Evolutionary conservation across 2,329 filamentous ascomycete genomes (phyloP), one percentile per base, ranked within the genome.

Genomic region (Fusarium equiseti): DNA sequence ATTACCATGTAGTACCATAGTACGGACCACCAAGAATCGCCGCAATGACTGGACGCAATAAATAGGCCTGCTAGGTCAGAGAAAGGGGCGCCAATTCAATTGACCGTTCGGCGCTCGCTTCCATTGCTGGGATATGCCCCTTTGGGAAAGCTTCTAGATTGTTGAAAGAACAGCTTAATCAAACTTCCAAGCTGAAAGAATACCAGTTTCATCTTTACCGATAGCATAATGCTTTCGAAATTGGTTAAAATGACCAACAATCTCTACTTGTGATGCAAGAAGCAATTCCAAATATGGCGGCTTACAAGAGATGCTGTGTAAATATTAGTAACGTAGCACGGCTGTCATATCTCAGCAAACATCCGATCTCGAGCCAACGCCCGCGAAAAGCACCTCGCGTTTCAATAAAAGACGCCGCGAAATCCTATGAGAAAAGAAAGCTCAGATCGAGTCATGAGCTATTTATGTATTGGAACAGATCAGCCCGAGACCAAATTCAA

Each of bases 21-120:
- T 53, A 42, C 50, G 35, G 59, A 66, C 63, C 50, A 71, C 63
- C 50, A 63, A 56, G 58, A 42, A 57, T 62, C 35, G 35, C 63
- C 40, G 46, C 54, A 68, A 57, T 46, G 50, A 51, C 68, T 52
- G 24, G 24, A 20, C 35, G 50, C 24, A 20, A 42, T 53, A 53
- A 53, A 35, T 40, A 52, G 38, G 44, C 26, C 24, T 42, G 62
- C 50, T 20, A 52, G 31, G 44, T 26, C 27, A 45, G 62, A 73
- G 72, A 75, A 72, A 65, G 73, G 73, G 72, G 72, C 45, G 51
- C 63, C 67, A 62, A 48, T 59, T 60, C 68, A 72, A 60, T 26
- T 53, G 45, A 66, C 66, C 70, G 40, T 38, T 38, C 35, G 35
- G 35, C 35, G 35, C 35, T 38, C 35, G 35, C 10, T 38, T 38